Evolutionary conservation across 257 asterid species (phyloP), one percentile per base, ranked within the genome.

Genomic region (Solanum tarapatanum): DNA sequence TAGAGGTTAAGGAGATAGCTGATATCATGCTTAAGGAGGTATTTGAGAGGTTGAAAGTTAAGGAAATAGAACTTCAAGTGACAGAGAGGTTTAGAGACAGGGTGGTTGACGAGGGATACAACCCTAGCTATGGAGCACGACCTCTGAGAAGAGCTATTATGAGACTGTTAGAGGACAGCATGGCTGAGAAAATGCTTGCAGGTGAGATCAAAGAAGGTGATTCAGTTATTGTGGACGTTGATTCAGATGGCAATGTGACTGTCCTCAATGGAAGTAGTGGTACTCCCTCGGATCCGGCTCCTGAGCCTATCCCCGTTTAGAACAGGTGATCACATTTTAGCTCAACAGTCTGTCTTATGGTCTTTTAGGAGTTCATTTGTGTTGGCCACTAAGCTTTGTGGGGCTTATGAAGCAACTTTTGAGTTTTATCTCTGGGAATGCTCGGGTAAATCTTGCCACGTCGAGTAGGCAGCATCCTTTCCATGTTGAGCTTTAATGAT

Each of bases 81-180:
- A 89, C 93, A 10, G 84, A 88, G 58, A 75, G 90, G 41, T 89
- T 94, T 68, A 92, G 93, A 84, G 93, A 92, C 5, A 88, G 92
- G 88, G 87, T 93, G 84, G 91, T 94, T 11, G 83, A 76, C 0
- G 95, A 94, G 88, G 95, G 94, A 30, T 92, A 89, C 76, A 89
- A 89, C 88, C 90, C 90, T 8, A 92, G 91, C 68, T 94, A 92
- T 75, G 95, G 98, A 35, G 98, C 96, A 8, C 88, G 96, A 84
- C 93, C 95, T 3, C 87, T 94, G 16, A 90, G 91, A 90, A 90
- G 98, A 84, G 95, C 94, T 1, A 90, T 94, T 7, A 90, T 92
- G 84, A 91, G 95, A 82, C 88, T 94, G 58, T 39, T 94, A 66
- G 97, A 94, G 88, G 97, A 94, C 64, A 92, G 93, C 45, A 36